These are phyloP conservation scores for Suillus americanus DNA, from an alignment of 768 basidiomycete species.

Conservation along the genomic window DNA sequence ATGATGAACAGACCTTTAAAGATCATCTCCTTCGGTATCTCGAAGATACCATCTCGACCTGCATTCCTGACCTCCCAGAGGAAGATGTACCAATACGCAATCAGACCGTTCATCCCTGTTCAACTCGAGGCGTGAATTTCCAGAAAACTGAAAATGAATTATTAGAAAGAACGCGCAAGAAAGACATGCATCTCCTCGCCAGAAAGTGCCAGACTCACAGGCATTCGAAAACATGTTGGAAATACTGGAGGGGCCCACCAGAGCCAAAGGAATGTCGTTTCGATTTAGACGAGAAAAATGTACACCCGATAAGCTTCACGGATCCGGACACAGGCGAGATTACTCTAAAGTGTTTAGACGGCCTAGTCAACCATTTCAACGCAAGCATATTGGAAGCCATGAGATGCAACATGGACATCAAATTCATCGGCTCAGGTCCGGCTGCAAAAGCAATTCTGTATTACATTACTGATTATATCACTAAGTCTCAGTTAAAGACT, in stretches of 20 bases:
- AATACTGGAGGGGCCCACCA: constrained; percentile 30
- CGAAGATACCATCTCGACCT: constrained; percentile 24
- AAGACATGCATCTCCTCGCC: constrained; percentile 26
- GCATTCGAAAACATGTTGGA: constrained; percentile 38
- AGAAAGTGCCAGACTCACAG: constrained; percentile 32
- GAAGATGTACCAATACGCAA: too few relatives aligned
- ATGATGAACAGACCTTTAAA: constrained; percentile 18
- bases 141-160: background rate
- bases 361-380: constrained; percentile 46
- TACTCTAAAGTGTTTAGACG: constrained; percentile 33
- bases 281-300: constrained; percentile 25
- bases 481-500: constrained; percentile 41
- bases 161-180: background rate
- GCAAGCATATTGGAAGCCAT: constrained; percentile 35
- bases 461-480: constrained; percentile 51
- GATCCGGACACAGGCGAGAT: constrained; percentile 20
- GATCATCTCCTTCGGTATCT: constrained; percentile 18
- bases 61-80: too few relatives aligned
- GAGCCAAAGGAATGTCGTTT: constrained; percentile 31
- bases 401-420: constrained; percentile 48
- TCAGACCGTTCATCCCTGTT: constrained; percentile 27
- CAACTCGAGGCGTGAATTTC: constrained; percentile 11
- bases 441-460: constrained; percentile 42
- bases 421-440: constrained; percentile 41
- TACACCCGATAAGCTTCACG: constrained; percentile 14